Conservation (phyloP, 2,329 filamentous ascomycete species). For the Trichoderma citrinoviride region DNA sequence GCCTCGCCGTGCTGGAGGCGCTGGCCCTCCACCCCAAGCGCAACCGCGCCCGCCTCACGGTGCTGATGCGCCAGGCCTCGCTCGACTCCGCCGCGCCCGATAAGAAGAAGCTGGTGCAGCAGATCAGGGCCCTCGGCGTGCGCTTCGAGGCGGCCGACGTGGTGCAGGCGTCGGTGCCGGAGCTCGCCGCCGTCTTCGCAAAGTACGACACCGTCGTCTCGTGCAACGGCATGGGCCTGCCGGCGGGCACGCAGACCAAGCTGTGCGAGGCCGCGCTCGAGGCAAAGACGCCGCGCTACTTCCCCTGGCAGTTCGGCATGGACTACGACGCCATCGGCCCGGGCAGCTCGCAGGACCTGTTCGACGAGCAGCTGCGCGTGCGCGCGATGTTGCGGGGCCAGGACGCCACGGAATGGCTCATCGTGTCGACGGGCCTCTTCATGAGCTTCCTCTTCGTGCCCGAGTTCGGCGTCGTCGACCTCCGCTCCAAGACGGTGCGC, state of each 20-base stretch:
- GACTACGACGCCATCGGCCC: constrained; percentile 65
- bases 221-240: constrained; percentile 59
- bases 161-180: constrained; percentile 35
- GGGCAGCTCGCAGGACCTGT: constrained; percentile 60
- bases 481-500: constrained; percentile 41
- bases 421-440: constrained; percentile 69
- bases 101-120: constrained; percentile 37
- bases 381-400: constrained; percentile 45
- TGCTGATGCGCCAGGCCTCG: constrained; percentile 53
- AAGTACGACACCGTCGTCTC: constrained; percentile 55
- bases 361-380: constrained; percentile 65
- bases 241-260: constrained; percentile 55
- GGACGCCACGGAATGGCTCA: constrained; percentile 52
- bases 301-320: constrained; percentile 74
- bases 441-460: constrained; percentile 66
- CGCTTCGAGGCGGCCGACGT: constrained; percentile 46
- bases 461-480: constrained; percentile 61
- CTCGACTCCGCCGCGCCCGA: constrained; percentile 40
- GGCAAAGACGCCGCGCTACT: constrained; percentile 48
- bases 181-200: constrained; percentile 44
- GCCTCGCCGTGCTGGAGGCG: constrained; percentile 51
- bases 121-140: constrained; percentile 40
- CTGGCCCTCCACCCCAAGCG: constrained; percentile 48
- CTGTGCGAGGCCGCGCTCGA: constrained; percentile 54
- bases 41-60: constrained; percentile 41